These are phyloP conservation scores for Colletotrichum graminicola DNA, from an alignment of 2,329 filamentous ascomycete species.

Conservation along the genomic window DNA sequence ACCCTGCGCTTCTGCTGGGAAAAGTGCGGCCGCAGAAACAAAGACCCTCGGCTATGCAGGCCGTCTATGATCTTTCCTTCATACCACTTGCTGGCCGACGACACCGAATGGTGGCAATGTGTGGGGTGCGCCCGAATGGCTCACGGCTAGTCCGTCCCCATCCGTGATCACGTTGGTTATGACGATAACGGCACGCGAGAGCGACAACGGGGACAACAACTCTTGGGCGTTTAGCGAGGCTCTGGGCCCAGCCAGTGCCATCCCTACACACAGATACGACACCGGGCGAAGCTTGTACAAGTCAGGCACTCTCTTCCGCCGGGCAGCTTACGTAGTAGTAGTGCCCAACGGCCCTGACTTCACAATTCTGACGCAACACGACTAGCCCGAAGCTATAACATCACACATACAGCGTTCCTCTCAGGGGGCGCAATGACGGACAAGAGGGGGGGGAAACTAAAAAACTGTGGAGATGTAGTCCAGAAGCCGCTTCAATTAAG, in stretches of 20 bases:
- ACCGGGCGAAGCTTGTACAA: not conserved
- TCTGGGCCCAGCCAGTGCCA: not conserved
- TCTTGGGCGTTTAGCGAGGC: not conserved
- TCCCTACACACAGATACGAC: not conserved
- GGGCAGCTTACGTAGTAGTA: not conserved
- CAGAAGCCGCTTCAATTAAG: constrained; percentile 36
- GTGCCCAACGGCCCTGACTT: constrained; percentile 16
- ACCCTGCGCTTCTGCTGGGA: constrained; percentile 42
- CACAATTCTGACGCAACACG: not conserved
- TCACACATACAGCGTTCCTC: constrained; percentile 12
- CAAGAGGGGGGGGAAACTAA: not conserved
- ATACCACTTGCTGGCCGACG: constrained; percentile 13
- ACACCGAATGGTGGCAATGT: constrained; percentile 40
- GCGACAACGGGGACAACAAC: not conserved
- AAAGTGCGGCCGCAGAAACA: constrained; percentile 50
- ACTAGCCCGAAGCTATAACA: constrained; percentile 6
- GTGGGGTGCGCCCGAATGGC: constrained; percentile 23
- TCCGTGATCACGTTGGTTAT: constrained; percentile 12
- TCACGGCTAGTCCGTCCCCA: constrained; percentile 1
- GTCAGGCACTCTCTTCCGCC: constrained; percentile 1
- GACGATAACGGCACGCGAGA: not conserved
- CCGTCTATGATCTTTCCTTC: constrained; percentile 36
- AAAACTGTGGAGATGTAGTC: constrained; percentile 24
- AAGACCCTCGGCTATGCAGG: constrained; percentile 56
- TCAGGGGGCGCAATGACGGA: not conserved